Evolutionary conservation across 1,139 yeast species (phyloP).

Genomic region (Candida sp.): DNA sequence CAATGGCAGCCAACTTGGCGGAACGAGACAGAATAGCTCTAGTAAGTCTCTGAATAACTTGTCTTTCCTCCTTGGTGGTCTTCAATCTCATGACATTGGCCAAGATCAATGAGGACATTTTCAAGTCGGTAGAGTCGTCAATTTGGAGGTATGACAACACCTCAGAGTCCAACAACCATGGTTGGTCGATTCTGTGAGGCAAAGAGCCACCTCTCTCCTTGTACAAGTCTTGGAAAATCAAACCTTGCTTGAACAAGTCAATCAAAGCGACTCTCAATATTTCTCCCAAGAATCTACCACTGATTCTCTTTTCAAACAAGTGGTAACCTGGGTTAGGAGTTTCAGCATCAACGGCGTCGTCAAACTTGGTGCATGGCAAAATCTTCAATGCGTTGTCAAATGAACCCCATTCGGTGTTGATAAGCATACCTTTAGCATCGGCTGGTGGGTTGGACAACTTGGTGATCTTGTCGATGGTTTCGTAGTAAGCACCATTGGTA

Average conservation of each 20-base stretch:
- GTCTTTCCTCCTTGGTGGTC: slow-evolving; percentile 70
- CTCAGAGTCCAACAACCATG: slow-evolving; percentile 84
- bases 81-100: slow-evolving; percentile 69
- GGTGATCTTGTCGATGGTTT: slow-evolving; percentile 68
- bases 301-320: slow-evolving; percentile 89
- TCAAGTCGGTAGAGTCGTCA: slow-evolving; percentile 74
- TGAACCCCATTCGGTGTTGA: slow-evolving; percentile 98
- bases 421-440: slow-evolving; percentile 75
- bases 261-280: slow-evolving; percentile 72
- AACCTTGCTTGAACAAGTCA: slow-evolving; percentile 63
- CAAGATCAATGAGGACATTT: slow-evolving; percentile 66
- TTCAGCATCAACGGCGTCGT: slow-evolving; percentile 64
- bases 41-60: slow-evolving; percentile 70
- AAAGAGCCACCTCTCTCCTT: slow-evolving; percentile 53
- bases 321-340: slow-evolving; percentile 90
- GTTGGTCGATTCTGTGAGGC: slow-evolving; percentile 70
- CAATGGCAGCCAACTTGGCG: slow-evolving; percentile 85
- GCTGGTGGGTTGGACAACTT: slow-evolving; percentile 58
- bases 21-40: slow-evolving; percentile 85
- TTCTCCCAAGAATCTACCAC: slow-evolving; percentile 96
- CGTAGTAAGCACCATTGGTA: slow-evolving; percentile 93
- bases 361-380: slow-evolving; percentile 80
- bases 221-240: slow-evolving; percentile 59
- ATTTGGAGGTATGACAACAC: slow-evolving; percentile 82
- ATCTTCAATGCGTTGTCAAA: slow-evolving; percentile 80